These are phyloP conservation scores for Rubia peregrina DNA, from an alignment of 305 asterid species.

Conservation along the genomic window DNA sequence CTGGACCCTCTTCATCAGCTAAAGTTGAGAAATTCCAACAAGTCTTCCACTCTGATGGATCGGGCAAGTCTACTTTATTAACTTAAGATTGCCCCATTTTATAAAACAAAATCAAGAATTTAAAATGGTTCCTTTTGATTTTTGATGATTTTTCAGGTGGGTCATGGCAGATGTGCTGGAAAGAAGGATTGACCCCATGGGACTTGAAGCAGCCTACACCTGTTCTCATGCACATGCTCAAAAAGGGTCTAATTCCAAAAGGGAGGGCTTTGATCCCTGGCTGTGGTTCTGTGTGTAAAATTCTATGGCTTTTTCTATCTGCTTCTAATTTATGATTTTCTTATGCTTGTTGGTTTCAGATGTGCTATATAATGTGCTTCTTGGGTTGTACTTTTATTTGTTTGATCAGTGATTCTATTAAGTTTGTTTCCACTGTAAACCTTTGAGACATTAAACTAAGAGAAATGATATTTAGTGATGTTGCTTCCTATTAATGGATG, in stretches of 20 bases:
- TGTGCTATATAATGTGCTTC: slow-evolving; percentile 10
- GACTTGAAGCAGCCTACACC: slow-evolving; percentile 81
- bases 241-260: slow-evolving; percentile 52
- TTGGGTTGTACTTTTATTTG: background rate
- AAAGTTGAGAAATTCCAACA: slow-evolving; percentile 38
- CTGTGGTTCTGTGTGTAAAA: slow-evolving; percentile 61
- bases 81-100: background rate
- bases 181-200: slow-evolving; percentile 77
- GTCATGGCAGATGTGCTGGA: slow-evolving; percentile 76
- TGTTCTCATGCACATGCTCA: slow-evolving; percentile 54
- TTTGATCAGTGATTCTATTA: background rate
- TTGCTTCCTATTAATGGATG: background rate
- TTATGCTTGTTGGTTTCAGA: background rate
- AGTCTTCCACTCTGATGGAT: slow-evolving; percentile 30
- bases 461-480: no score
- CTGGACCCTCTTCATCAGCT: slow-evolving; percentile 7
- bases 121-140: background rate
- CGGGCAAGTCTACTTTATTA: slow-evolving; percentile 24
- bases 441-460: background rate
- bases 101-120: background rate
- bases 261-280: slow-evolving; percentile 85
- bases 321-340: background rate
- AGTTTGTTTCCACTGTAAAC: background rate
- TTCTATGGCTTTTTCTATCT: background rate
- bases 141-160: slow-evolving; percentile 28